A percentile compares a stretch with the other conserved stretches of the same genome.
phyloP scores from a whole-genome alignment of 331 rosid genomes.

The Malus hybrid region DNA sequence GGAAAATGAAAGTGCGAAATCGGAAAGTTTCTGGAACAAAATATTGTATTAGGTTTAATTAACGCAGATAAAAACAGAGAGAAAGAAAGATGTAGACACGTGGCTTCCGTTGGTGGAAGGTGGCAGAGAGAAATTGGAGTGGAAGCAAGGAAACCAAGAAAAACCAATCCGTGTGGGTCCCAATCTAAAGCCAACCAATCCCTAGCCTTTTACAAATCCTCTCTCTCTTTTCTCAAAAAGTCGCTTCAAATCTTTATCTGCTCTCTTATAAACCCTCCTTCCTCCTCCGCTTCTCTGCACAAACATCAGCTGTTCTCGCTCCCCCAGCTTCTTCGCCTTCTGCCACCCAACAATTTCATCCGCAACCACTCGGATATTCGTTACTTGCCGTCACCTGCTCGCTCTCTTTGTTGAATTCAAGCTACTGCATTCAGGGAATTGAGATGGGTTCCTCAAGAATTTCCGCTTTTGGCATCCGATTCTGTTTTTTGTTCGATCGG shows the following conservation, averaged over 20 bases:
- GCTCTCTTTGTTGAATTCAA: constrained; percentile 12
- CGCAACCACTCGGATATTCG: neutral
- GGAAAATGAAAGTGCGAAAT: too few species aligned
- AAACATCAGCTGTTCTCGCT: neutral
- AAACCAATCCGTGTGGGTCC: constrained; percentile 49
- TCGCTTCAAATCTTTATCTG: constrained; percentile 28
- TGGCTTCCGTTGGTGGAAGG: neutral
- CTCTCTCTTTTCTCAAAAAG: constrained; percentile 2
- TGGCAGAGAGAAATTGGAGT: constrained; percentile 11
- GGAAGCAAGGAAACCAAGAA: constrained; percentile 25
- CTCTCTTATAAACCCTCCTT: constrained; percentile 42
- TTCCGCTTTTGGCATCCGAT: constrained; percentile 29
- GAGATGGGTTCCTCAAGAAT: constrained; percentile 35
- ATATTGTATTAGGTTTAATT: neutral
- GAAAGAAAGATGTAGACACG: neutral
- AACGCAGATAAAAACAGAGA: neutral
- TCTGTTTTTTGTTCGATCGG: constrained; percentile 49
- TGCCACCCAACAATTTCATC: neutral
- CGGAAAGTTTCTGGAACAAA: too few species aligned
- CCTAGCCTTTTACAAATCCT: constrained; percentile 24
- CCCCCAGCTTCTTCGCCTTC: neutral
- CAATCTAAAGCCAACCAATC: constrained; percentile 36
- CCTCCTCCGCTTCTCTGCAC: neutral
- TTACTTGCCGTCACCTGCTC: neutral
- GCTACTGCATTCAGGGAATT: constrained; percentile 1